These are phyloP conservation scores for Tulasnella calospora DNA, from an alignment of 768 basidiomycete genomes.

Conservation along the genomic window DNA sequence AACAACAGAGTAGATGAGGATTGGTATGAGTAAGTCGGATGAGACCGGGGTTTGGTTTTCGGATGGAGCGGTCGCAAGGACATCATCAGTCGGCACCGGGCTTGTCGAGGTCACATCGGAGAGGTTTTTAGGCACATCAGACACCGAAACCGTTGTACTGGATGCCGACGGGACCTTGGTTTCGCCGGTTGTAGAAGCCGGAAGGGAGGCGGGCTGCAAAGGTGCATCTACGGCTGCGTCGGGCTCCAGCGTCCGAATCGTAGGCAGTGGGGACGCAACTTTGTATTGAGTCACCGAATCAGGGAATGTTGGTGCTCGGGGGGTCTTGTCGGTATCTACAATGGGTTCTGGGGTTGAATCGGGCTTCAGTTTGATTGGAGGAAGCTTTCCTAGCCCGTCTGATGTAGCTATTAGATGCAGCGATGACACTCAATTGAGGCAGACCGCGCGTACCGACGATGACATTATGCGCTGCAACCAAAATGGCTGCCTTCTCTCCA, in stretches of 20 bases:
- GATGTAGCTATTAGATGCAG: conserved; percentile 1
- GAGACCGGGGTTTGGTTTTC: conserved; percentile 49
- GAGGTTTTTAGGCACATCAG: neutral
- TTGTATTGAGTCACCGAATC: neutral
- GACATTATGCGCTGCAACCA: conserved; percentile 80
- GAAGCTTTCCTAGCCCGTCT: conserved; percentile 73
- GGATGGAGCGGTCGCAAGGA: neutral
- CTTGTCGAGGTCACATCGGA: neutral
- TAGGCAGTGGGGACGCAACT: neutral
- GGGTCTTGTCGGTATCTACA: conserved; percentile 38
- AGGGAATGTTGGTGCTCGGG: conserved; percentile 24
- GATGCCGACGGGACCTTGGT: neutral
- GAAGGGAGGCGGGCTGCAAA: neutral
- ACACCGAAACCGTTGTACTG: neutral
- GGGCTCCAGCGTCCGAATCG: neutral
- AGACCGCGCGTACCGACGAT: conserved; percentile 64
- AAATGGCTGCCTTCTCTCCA: conserved; percentile 67
- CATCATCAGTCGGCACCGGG: neutral
- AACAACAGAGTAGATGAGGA: conserved; percentile 92
- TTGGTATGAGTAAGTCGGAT: conserved; percentile 84
- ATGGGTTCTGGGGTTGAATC: conserved; percentile 45
- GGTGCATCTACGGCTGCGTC: neutral
- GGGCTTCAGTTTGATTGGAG: conserved; percentile 67
- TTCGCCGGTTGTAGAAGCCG: neutral
- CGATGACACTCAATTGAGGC: neutral